Evolutionary conservation across 2,329 filamentous ascomycete genomes (phyloP).

Genomic region (Aspergillus flavus): DNA sequence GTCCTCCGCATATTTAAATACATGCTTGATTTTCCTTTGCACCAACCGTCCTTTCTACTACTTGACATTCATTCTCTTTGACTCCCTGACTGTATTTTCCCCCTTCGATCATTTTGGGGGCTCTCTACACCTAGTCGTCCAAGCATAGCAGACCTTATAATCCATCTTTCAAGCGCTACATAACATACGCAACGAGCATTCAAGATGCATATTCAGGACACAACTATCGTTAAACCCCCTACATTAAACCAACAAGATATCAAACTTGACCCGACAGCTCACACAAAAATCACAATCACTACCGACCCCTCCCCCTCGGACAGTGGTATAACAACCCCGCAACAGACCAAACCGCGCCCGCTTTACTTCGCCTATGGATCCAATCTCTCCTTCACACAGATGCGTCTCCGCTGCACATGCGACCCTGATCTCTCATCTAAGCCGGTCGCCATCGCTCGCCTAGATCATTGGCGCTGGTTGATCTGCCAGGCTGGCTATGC

Average conservation of each 20-base stretch:
- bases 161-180: neutral
- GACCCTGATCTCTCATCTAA: conserved; percentile 35
- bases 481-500: conserved; percentile 47
- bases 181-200: neutral
- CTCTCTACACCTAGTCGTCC: neutral
- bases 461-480: conserved; percentile 44
- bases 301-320: conserved; percentile 4
- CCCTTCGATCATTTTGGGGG: too few relatives aligned
- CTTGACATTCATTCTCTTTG: neutral
- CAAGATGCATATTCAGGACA: neutral
- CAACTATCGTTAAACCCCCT: neutral
- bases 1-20: neutral
- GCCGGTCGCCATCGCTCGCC: conserved; percentile 42
- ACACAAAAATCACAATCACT: conserved; percentile 10
- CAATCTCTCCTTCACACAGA: conserved; percentile 46
- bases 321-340: conserved; percentile 24
- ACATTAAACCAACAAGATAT: conserved; percentile 1
- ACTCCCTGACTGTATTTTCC: neutral
- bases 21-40: neutral
- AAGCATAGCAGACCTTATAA: neutral
- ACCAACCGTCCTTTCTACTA: neutral
- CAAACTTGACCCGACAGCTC: neutral
- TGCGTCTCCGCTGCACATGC: conserved; percentile 40
- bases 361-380: conserved; percentile 50
- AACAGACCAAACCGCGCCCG: conserved; percentile 21